These are phyloP conservation scores for Cadophora sp. DNA, from an alignment of 2,329 filamentous ascomycete genomes.

Conservation along the genomic window DNA sequence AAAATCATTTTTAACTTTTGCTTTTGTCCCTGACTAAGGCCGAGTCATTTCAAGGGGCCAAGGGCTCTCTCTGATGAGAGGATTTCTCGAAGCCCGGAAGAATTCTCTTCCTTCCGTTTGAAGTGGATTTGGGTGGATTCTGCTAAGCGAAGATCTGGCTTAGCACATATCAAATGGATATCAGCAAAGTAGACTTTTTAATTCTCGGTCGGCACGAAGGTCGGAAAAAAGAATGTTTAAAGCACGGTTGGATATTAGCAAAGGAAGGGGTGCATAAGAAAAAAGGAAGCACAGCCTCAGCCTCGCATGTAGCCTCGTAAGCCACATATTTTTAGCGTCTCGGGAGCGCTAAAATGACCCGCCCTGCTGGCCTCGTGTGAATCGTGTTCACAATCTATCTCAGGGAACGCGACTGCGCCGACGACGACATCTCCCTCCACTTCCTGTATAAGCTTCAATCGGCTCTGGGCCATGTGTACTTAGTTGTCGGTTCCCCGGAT, in stretches of 20 bases:
- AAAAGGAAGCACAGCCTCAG: slow-evolving; percentile 24
- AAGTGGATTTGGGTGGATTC: not conserved
- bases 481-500: slow-evolving; percentile 7
- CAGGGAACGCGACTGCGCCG: slow-evolving; percentile 14
- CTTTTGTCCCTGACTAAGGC: not conserved
- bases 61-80: not conserved
- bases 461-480: slow-evolving; percentile 22
- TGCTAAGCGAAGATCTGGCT: not conserved
- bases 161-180: not conserved
- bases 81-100: not conserved
- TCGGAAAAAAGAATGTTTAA: not conserved
- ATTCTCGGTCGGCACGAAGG: not conserved
- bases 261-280: not conserved
- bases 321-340: slow-evolving; percentile 19
- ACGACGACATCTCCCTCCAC: slow-evolving; percentile 16
- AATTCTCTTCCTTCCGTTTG: not conserved
- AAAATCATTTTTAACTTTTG: not conserved
- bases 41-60: not conserved
- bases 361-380: slow-evolving; percentile 25
- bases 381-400: slow-evolving; percentile 34
- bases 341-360: slow-evolving; percentile 15
- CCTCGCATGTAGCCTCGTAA: slow-evolving; percentile 25
- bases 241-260: no score
- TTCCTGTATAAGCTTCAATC: slow-evolving; percentile 23
- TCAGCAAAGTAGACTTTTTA: not conserved